Conservation (phyloP, 2,329 filamentous ascomycete genomes). For the Fusarium sp. region DNA sequence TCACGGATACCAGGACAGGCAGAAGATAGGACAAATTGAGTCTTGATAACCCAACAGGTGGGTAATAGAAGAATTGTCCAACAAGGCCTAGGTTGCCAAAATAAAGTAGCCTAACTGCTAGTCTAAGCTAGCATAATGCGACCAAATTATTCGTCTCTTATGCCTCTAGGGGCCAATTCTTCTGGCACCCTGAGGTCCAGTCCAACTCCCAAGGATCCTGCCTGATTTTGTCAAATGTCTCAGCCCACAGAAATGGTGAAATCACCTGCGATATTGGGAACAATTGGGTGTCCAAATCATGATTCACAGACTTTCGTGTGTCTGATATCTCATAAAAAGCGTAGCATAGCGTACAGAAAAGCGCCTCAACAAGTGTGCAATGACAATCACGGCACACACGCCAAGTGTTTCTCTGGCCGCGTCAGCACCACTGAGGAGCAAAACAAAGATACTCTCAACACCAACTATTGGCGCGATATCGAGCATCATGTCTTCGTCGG, state of each 20-base stretch:
- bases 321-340: conserved; percentile 21
- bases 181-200: neutral
- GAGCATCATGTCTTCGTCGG: conserved; percentile 40
- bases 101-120: too few species aligned
- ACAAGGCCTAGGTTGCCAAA: too few species aligned
- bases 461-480: conserved; percentile 28
- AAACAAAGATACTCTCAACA: conserved; percentile 17
- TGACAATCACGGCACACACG: conserved; percentile 1
- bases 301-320: conserved; percentile 10
- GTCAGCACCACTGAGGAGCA: conserved; percentile 27
- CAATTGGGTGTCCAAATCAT: neutral
- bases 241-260: neutral
- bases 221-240: neutral
- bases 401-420: conserved; percentile 26
- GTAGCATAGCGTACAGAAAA: neutral
- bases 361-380: neutral
- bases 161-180: too few species aligned
- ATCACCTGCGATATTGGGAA: conserved; percentile 1
- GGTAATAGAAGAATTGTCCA: too few species aligned
- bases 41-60: neutral
- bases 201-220: neutral
- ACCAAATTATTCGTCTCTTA: too few species aligned
- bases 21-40: neutral
- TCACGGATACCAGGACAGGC: conserved; percentile 5
- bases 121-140: too few species aligned